Conservation (phyloP, 2,329 filamentous ascomycete genomes). For the Fusarium pseudograminearum region DNA sequence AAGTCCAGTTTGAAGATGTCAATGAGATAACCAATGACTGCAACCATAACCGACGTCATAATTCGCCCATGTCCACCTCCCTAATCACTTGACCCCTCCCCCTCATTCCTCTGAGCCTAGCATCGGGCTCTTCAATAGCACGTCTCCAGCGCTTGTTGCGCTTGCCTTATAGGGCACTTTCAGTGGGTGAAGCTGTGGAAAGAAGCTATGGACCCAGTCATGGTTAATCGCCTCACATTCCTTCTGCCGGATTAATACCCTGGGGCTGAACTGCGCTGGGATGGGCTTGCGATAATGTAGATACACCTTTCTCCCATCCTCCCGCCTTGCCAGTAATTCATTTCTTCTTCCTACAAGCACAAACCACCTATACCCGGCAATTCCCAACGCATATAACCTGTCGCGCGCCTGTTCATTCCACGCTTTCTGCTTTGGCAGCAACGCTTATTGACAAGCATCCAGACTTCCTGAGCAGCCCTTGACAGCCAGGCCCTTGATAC, state of each 20-base stretch:
- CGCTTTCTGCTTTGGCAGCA: neutral
- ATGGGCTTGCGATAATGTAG: slow-evolving; percentile 30
- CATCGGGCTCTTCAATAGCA: neutral
- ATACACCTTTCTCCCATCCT: neutral
- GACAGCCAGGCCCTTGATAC: slow-evolving; percentile 18
- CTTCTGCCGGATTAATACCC: slow-evolving; percentile 2
- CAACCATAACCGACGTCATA: slow-evolving; percentile 40
- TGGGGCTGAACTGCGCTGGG: neutral
- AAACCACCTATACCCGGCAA: slow-evolving; percentile 1
- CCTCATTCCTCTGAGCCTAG: slow-evolving; percentile 29
- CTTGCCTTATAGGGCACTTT: slow-evolving; percentile 6
- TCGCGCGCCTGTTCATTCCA: neutral
- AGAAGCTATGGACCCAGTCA: neutral
- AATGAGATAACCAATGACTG: slow-evolving; percentile 33
- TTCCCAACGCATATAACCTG: neutral
- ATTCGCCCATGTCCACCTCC: slow-evolving; percentile 20
- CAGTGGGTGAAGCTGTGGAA: neutral
- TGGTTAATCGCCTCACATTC: slow-evolving; percentile 22
- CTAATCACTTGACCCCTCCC: slow-evolving; percentile 41
- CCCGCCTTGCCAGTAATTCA: neutral
- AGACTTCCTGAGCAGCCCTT: slow-evolving; percentile 29
- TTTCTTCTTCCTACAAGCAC: slow-evolving; percentile 4
- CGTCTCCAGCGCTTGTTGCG: slow-evolving; percentile 18
- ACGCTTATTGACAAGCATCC: neutral
- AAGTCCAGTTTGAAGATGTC: slow-evolving; percentile 18